Base-by-base conservation (phyloP, 257 asterid genomes). In the Marsdenia floribunda region DNA sequence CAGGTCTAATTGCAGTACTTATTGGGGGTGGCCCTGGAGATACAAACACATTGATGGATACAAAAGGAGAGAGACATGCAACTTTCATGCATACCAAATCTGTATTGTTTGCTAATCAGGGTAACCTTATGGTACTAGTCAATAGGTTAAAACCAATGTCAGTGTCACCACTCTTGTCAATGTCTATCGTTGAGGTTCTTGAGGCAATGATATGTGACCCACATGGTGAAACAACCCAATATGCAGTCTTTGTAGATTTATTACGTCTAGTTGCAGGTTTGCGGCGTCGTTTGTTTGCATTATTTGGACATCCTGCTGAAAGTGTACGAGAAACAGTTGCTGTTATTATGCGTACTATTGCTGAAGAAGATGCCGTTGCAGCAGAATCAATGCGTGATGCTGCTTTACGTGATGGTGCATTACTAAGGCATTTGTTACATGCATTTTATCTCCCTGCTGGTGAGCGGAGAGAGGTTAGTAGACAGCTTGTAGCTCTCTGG, bases 331-430 rank as follows among this genome's bases (percentile, higher is more conserved):
- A 94, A 82, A 89, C 96, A 3, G 96, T 94, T 57, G 98, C 98
- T 47, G 98, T 94, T 49, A 88, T 94, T 68, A 94, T 94, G 99
- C 96, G 99, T 73, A 92, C 99, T 61, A 94, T 94, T 79, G 99
- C 99, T 3, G 99, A 94, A 87, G 99, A 94, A 87, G 99, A 94
- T 87, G 99, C 98, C 40, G 97, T 94, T 79, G 99, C 99, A 47
- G 99, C 99, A 68, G 99, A 94, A 82, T 94, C 99, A 68, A 94
- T 94, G 99, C 89, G 99, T 77, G 99, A 92, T 77, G 98, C 99
- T 70, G 96, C 99, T 78, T 87, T 94, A 82, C 97, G 99, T 76
- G 99, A 94, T 86, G 99, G 98, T 77, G 99, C 99, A 1, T 82
- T 94, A 66, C 85, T 94, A 87, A 88, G 98, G 90, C 98, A 94